Evolutionary conservation across 1,284 basidiomycete species (phyloP).

Genomic region (Pseudozyma sp.): DNA sequence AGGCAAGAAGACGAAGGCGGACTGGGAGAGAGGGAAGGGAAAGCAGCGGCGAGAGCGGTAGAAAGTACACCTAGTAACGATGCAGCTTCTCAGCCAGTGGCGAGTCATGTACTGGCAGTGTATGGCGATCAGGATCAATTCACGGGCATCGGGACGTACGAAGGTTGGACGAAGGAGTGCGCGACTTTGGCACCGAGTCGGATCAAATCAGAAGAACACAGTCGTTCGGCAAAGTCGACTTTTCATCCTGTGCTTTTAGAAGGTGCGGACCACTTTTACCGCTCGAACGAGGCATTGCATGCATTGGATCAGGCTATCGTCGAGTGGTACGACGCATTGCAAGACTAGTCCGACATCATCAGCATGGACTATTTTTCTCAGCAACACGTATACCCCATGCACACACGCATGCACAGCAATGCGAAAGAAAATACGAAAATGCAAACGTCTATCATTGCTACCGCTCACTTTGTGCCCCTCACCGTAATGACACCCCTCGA

Average conservation of each 20-base stretch:
- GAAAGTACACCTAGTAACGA: conserved; percentile 24
- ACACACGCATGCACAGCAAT: neutral
- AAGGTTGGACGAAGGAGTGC: conserved; percentile 30
- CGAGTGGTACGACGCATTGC: conserved; percentile 30
- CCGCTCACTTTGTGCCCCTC: conserved; percentile 28
- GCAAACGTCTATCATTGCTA: neutral
- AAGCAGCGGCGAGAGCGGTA: conserved; percentile 14
- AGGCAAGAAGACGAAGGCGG: conserved; percentile 9
- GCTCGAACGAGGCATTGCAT: conserved; percentile 20
- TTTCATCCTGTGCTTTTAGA: conserved; percentile 36
- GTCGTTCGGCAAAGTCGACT: conserved; percentile 13
- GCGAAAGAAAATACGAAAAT: neutral
- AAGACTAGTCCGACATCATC: conserved; percentile 6
- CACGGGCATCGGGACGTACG: conserved; percentile 31
- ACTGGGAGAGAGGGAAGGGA: conserved; percentile 3
- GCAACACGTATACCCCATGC: neutral
- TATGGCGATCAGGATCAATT: conserved; percentile 53
- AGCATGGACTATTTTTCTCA: neutral
- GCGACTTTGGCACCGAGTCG: conserved; percentile 14
- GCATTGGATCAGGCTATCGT: conserved; percentile 26
- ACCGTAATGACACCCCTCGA: conserved; percentile 45
- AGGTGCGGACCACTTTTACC: conserved; percentile 48
- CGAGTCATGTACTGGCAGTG: conserved; percentile 36
- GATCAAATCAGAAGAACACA: neutral
- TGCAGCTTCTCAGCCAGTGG: conserved; percentile 22